Percentiles rank a stretch among this genome's conserved stretches.
These are phyloP conservation scores for Solanum lycopersicoides DNA, from an alignment of 257 asterid genomes.

Conservation along the genomic window DNA sequence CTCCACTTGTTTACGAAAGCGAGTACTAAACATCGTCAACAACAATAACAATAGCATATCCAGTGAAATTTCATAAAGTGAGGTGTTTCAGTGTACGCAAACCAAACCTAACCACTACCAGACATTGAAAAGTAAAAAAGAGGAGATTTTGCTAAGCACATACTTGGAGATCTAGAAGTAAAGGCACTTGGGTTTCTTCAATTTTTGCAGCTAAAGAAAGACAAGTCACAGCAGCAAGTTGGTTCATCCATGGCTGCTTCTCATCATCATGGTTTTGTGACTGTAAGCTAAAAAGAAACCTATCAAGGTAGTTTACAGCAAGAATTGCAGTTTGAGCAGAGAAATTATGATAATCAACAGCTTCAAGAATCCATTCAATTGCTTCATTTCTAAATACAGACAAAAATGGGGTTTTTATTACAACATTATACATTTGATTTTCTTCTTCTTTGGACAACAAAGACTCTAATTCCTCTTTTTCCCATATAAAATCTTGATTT, in stretches of 20 bases:
- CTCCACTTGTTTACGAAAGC: background rate
- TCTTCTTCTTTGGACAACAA: conserved; percentile 50
- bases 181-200: conserved; percentile 69
- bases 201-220: conserved; percentile 84
- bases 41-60: too few species aligned
- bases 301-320: conserved; percentile 59
- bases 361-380: conserved; percentile 55
- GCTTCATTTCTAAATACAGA: conserved; percentile 35
- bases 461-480: conserved; percentile 34
- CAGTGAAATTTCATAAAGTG: too few species aligned
- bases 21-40: background rate
- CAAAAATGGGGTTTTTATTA: conserved; percentile 15
- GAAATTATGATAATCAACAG: conserved; percentile 35
- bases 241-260: conserved; percentile 68
- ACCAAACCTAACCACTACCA: background rate
- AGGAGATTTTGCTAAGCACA: background rate
- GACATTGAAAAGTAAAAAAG: background rate
- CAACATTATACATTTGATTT: conserved; percentile 9
- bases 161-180: conserved; percentile 74
- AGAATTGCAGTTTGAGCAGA: conserved; percentile 65
- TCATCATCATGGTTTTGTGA: conserved; percentile 6
- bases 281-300: conserved; percentile 28
- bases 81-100: too few species aligned
- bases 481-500: conserved; percentile 18
- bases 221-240: conserved; percentile 70